Conservation (phyloP, 176 grass and related monocot species). For the Carex cristatella region DNA sequence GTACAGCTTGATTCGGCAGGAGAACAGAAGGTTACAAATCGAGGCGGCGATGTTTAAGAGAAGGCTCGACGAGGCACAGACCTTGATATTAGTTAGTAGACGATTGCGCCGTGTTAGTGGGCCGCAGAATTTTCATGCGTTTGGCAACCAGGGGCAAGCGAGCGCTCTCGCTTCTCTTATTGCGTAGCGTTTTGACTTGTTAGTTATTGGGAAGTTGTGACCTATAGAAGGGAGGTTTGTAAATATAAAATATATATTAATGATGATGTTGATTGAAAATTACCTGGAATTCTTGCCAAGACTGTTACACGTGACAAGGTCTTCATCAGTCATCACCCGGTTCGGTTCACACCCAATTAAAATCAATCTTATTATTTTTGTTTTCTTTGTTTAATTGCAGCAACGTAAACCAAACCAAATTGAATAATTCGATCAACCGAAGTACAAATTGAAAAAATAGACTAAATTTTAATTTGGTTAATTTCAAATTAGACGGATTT, state of each 20-base stretch:
- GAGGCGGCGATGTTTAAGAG: slow-evolving; percentile 23
- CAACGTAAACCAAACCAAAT: too few species aligned
- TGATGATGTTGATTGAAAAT: background rate
- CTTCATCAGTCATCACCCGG: too few species aligned
- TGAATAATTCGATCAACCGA: too few species aligned
- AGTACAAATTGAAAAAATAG: too few species aligned
- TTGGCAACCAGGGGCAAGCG: background rate
- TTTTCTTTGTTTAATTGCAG: too few species aligned
- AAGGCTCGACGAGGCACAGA: slow-evolving; percentile 13
- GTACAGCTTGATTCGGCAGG: background rate
- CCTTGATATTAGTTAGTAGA: background rate
- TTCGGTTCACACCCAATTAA: too few species aligned
- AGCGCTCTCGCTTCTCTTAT: background rate
- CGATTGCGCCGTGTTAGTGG: background rate
- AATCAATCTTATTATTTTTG: background rate
- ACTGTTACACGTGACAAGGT: background rate
- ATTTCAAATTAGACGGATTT: too few species aligned
- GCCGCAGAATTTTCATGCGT: background rate
- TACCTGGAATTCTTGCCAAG: background rate
- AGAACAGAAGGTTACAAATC: slow-evolving; percentile 26
- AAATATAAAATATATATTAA: background rate
- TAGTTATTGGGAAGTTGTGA: background rate
- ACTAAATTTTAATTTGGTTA: too few species aligned
- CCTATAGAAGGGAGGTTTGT: background rate
- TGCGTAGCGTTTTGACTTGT: background rate